Percentiles rank a stretch among this genome's conserved stretches.
Conservation (phyloP, 2,329 filamentous ascomycete genomes). For the Diaporthe caulivora region DNA sequence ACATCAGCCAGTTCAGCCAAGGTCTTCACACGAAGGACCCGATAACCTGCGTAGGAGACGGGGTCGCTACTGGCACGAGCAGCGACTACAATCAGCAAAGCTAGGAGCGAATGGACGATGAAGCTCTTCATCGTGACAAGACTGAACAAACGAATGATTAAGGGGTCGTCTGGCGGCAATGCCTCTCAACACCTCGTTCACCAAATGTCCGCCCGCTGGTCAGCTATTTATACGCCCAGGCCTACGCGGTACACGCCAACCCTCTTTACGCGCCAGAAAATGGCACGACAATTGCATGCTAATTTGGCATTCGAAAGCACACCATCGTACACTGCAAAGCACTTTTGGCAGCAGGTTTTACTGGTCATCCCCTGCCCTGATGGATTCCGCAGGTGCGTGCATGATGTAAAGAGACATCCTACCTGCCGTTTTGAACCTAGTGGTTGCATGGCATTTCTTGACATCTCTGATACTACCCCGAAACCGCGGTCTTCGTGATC, state of each 20-base stretch:
- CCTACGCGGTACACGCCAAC: neutral
- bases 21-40: neutral
- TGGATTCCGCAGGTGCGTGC: neutral
- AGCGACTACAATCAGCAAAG: neutral
- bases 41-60: neutral
- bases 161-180: neutral
- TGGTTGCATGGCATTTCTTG: conserved; percentile 3
- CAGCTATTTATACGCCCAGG: neutral
- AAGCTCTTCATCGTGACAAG: neutral
- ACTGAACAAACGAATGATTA: neutral
- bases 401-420: neutral
- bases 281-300: neutral
- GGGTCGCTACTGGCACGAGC: neutral
- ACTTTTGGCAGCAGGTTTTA: neutral
- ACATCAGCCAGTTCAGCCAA: neutral
- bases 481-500: neutral
- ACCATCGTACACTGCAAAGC: neutral
- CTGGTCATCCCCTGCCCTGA: neutral
- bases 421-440: neutral
- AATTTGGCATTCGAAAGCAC: neutral
- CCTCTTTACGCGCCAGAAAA: neutral
- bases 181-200: neutral
- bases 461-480: neutral
- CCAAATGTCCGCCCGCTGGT: neutral
- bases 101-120: neutral